Conservation (phyloP, 2,329 filamentous ascomycete genomes). For the Falciphora oryzae region DNA sequence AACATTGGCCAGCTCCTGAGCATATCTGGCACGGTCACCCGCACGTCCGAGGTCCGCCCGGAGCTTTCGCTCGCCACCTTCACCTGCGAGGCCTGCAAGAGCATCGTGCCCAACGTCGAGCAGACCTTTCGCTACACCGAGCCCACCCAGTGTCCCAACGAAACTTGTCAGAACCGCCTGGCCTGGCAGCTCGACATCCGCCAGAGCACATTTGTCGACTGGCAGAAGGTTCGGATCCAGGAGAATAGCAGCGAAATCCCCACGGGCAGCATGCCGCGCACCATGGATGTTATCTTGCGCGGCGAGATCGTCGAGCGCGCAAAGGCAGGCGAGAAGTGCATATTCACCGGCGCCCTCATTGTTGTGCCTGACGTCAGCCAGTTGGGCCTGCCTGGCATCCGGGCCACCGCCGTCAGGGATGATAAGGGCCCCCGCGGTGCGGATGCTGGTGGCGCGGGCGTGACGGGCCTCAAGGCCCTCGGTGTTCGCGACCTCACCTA, state of each 20-base stretch:
- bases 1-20: conserved; percentile 92
- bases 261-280: conserved; percentile 96
- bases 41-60: conserved; percentile 93
- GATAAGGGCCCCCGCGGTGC: conserved; percentile 60
- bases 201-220: conserved; percentile 96
- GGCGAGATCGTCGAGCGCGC: conserved; percentile 97
- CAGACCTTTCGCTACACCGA: conserved; percentile 98
- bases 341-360: conserved; percentile 93
- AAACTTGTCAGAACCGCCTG: conserved; percentile 76
- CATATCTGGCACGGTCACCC: conserved; percentile 92
- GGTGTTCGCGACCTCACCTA: conserved; percentile 95
- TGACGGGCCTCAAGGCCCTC: conserved; percentile 83
- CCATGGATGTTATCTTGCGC: conserved; percentile 92
- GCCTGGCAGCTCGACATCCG: conserved; percentile 97
- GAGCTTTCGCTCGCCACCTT: conserved; percentile 92
- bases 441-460: conserved; percentile 77
- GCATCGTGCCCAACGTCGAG: conserved; percentile 82
- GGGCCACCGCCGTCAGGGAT: conserved; percentile 79
- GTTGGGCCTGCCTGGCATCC: conserved; percentile 79
- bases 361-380: conserved; percentile 97
- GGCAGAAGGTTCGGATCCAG: conserved; percentile 97
- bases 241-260: conserved; percentile 98
- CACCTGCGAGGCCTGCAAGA: conserved; percentile 80
- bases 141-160: conserved; percentile 89
- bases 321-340: conserved; percentile 96